phyloP scores from a whole-genome alignment of 2,329 filamentous ascomycete genomes.

The Aspergillus niger region DNA sequence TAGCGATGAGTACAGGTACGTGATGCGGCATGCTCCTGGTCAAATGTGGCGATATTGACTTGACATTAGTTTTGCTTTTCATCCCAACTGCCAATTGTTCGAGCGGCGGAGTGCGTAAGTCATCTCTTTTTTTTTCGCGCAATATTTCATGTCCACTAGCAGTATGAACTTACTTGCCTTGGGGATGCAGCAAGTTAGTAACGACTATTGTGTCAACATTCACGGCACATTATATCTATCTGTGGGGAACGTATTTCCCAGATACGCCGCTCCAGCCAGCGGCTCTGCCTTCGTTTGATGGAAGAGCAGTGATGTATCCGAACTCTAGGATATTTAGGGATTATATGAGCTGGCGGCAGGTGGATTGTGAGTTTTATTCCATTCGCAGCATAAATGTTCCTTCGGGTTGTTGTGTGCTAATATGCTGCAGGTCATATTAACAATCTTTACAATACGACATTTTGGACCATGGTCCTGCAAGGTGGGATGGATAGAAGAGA shows the following conservation, averaged over 20 bases:
- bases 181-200: constrained; percentile 72
- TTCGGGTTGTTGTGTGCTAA: constrained; percentile 12
- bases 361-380: constrained; percentile 70
- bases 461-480: constrained; percentile 82
- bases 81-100: constrained; percentile 79
- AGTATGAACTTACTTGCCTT: not conserved
- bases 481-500: constrained; percentile 75
- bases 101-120: constrained; percentile 76
- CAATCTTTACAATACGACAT: constrained; percentile 96
- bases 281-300: constrained; percentile 82
- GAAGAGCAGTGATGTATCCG: constrained; percentile 86
- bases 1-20: constrained; percentile 79
- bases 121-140: not conserved
- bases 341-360: constrained; percentile 96
- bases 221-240: constrained; percentile 82
- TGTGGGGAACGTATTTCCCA: constrained; percentile 77
- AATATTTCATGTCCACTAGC: not conserved
- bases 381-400: not conserved
- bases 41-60: not conserved
- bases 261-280: constrained; percentile 69
- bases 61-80: constrained; percentile 77
- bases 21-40: not conserved
- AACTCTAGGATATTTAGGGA: constrained; percentile 79
- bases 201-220: constrained; percentile 92
- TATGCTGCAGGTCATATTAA: constrained; percentile 80